A percentile compares a stretch with the other conserved stretches of the same genome.
Evolutionary conservation across 2,329 filamentous ascomycete genomes (phyloP).

Genomic region (Aspergillus sp.): DNA sequence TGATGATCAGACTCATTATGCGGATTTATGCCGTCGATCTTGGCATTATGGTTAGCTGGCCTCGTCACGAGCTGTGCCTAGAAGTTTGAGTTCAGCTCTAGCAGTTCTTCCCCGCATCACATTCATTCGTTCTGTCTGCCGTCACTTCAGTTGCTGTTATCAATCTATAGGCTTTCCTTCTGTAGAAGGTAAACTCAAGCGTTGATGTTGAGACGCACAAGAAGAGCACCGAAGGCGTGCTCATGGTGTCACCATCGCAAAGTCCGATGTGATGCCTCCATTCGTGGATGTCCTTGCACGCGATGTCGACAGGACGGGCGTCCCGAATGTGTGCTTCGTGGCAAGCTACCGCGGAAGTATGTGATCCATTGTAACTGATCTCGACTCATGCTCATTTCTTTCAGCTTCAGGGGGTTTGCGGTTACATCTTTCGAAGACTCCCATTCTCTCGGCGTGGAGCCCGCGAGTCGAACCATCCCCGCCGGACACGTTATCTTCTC

Average conservation of each 20-base stretch:
- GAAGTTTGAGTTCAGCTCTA: neutral
- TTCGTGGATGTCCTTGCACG: slow-evolving; percentile 47
- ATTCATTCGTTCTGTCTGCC: neutral
- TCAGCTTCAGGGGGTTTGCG: slow-evolving; percentile 10
- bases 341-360: slow-evolving; percentile 30
- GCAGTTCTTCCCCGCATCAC: neutral
- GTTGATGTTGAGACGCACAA: slow-evolving; percentile 24
- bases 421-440: neutral
- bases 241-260: slow-evolving; percentile 35
- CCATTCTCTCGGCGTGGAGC: neutral
- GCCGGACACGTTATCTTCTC: slow-evolving; percentile 13
- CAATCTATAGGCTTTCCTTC: neutral
- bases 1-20: neutral
- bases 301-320: slow-evolving; percentile 55
- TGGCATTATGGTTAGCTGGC: neutral
- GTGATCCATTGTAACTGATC: neutral
- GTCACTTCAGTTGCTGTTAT: neutral
- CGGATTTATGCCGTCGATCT: neutral
- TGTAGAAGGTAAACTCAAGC: neutral
- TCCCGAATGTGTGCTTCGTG: slow-evolving; percentile 31
- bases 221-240: slow-evolving; percentile 33
- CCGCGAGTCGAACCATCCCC: neutral
- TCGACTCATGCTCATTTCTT: neutral
- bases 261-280: slow-evolving; percentile 32
- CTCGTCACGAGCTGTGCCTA: neutral